phyloP scores from a whole-genome alignment of 345 rosid species.

The Citrus unshiu region DNA sequence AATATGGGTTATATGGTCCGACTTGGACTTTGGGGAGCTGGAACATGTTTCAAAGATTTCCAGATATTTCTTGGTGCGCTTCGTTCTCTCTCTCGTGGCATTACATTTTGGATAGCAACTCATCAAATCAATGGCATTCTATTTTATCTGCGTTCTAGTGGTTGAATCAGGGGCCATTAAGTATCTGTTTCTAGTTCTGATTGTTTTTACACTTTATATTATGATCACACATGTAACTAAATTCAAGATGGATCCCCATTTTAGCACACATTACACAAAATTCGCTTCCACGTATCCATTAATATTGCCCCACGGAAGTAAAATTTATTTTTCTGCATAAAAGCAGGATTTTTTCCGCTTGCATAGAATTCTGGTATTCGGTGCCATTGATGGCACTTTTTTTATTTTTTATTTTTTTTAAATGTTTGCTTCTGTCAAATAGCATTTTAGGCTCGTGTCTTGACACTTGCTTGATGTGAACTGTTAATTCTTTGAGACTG shows the following conservation, averaged over 20 bases:
- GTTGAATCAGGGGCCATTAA: neutral
- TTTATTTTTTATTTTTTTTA: neutral
- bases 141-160: neutral
- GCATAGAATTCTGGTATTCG: neutral
- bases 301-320: neutral
- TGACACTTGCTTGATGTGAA: neutral
- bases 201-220: neutral
- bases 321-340: neutral
- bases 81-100: neutral
- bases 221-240: neutral
- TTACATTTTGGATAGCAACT: neutral
- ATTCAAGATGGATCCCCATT: neutral
- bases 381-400: neutral
- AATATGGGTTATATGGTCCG: conserved; percentile 99
- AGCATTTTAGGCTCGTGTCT: conserved; percentile 4
- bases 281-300: neutral
- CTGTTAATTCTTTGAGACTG: neutral
- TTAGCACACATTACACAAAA: neutral
- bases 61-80: conserved; percentile 61
- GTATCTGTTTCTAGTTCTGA: neutral
- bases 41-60: conserved; percentile 81
- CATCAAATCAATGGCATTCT: neutral
- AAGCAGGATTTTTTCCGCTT: neutral
- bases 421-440: neutral
- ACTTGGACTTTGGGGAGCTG: conserved; percentile 99